Conservation (phyloP, 306 rosid species). For the Geum urbanum region DNA sequence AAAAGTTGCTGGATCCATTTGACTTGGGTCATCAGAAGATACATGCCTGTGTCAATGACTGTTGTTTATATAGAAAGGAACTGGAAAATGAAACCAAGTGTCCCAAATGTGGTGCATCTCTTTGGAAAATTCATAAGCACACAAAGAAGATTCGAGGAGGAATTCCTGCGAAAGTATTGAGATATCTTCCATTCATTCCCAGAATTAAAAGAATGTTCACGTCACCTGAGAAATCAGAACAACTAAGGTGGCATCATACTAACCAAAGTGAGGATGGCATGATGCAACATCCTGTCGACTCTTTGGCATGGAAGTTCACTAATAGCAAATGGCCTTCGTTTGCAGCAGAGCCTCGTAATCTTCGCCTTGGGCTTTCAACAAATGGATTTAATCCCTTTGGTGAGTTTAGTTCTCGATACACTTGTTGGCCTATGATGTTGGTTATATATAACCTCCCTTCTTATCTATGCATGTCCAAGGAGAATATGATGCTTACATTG, state of each 20-base stretch:
- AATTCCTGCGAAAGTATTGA: not conserved
- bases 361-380: slow-evolving; percentile 7
- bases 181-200: not conserved
- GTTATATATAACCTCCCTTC: not conserved
- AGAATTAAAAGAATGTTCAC: slow-evolving; percentile 5
- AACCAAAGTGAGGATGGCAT: slow-evolving; percentile 4
- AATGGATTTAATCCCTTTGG: slow-evolving; percentile 11
- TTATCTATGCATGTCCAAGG: too few species aligned
- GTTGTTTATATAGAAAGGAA: slow-evolving; percentile 9
- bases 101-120: not conserved
- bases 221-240: not conserved
- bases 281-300: not conserved
- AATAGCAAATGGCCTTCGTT: slow-evolving; percentile 5
- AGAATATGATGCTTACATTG: too few species aligned
- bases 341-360: not conserved
- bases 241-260: not conserved
- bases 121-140: slow-evolving; percentile 6
- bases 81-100: not conserved
- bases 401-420: not conserved
- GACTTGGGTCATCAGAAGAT: not conserved
- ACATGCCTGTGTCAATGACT: not conserved
- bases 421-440: slow-evolving; percentile 11
- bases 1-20: not conserved
- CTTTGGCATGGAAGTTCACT: not conserved
- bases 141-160: not conserved